Evolutionary conservation across 495 filamentous ascomycete genomes (phyloP).

Genomic region (Haplographium delicatum): DNA sequence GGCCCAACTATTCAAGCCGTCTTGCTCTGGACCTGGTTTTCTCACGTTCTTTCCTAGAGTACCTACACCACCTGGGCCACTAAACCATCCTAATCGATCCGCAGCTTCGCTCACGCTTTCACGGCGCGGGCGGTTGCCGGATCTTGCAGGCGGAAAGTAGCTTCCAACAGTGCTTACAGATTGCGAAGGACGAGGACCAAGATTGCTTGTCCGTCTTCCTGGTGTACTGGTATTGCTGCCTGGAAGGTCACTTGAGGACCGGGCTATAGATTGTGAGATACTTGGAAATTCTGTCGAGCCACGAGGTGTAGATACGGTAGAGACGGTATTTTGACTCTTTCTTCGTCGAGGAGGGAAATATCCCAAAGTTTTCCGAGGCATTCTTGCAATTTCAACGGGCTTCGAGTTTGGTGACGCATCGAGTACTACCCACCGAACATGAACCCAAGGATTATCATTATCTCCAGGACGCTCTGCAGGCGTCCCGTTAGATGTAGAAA

Average conservation of each 20-base stretch:
- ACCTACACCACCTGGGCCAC: slow-evolving; percentile 80
- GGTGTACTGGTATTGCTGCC: slow-evolving; percentile 27
- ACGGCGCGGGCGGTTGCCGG: slow-evolving; percentile 13
- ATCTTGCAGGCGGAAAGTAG: slow-evolving; percentile 25
- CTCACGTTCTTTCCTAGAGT: slow-evolving; percentile 63
- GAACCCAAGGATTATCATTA: slow-evolving; percentile 56
- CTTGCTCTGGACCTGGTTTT: slow-evolving; percentile 72
- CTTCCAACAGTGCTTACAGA: slow-evolving; percentile 14
- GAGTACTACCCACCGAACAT: slow-evolving; percentile 81
- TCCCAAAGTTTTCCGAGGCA: slow-evolving; percentile 74
- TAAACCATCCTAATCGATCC: slow-evolving; percentile 46
- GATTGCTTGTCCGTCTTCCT: slow-evolving; percentile 13
- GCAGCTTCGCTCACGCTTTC: slow-evolving; percentile 24
- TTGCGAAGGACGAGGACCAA: slow-evolving; percentile 16
- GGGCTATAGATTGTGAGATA: slow-evolving; percentile 36
- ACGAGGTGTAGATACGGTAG: slow-evolving; percentile 56
- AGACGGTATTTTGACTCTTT: slow-evolving; percentile 60
- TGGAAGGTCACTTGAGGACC: slow-evolving; percentile 1
- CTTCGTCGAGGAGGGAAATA: slow-evolving; percentile 89
- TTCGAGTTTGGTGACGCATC: slow-evolving; percentile 52
- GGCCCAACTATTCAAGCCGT: slow-evolving; percentile 75
- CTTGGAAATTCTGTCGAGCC: slow-evolving; percentile 52
- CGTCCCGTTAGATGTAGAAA: slow-evolving; percentile 10
- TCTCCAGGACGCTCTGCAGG: slow-evolving; percentile 24
- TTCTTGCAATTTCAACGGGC: slow-evolving; percentile 79